Evolutionary conservation across 2,329 filamentous ascomycete species (phyloP).

Genomic region (Pleochaeta shiraiana): DNA sequence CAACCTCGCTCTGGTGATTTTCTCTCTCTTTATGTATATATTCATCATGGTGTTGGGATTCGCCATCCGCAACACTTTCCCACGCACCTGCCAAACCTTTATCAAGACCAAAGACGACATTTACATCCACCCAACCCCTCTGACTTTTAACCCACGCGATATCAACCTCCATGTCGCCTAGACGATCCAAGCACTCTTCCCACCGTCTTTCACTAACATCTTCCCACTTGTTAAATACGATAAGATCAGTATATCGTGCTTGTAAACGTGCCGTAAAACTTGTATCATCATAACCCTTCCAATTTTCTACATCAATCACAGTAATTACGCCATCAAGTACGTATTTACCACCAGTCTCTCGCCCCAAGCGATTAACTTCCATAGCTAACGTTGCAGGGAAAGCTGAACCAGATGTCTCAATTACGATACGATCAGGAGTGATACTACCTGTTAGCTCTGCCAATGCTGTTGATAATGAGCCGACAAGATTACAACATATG

Average conservation of each 20-base stretch:
- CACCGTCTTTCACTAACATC: slow-evolving; percentile 33
- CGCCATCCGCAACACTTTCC: slow-evolving; percentile 20
- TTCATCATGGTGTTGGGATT: neutral
- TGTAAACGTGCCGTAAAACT: slow-evolving; percentile 51
- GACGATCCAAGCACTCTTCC: slow-evolving; percentile 41
- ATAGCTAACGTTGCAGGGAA: slow-evolving; percentile 47
- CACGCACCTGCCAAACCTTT: slow-evolving; percentile 44
- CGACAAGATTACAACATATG: slow-evolving; percentile 97
- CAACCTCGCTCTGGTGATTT: slow-evolving; percentile 61
- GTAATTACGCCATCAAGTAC: slow-evolving; percentile 47
- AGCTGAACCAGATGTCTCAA: slow-evolving; percentile 60
- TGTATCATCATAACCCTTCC: slow-evolving; percentile 51
- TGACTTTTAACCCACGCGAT: slow-evolving; percentile 70
- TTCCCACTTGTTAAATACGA: slow-evolving; percentile 59
- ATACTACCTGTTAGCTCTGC: slow-evolving; percentile 39
- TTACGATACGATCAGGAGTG: slow-evolving; percentile 63
- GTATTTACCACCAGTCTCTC: slow-evolving; percentile 32
- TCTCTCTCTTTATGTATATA: slow-evolving; percentile 22
- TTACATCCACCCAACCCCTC: slow-evolving; percentile 54
- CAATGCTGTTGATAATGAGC: slow-evolving; percentile 66
- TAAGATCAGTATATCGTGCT: slow-evolving; percentile 47
- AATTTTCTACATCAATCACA: slow-evolving; percentile 57
- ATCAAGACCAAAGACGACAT: slow-evolving; percentile 73
- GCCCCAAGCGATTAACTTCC: slow-evolving; percentile 42
- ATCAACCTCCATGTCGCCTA: slow-evolving; percentile 41